phyloP scores from a whole-genome alignment of 2,329 filamentous ascomycete species.

The Fusarium sarcochroum region DNA sequence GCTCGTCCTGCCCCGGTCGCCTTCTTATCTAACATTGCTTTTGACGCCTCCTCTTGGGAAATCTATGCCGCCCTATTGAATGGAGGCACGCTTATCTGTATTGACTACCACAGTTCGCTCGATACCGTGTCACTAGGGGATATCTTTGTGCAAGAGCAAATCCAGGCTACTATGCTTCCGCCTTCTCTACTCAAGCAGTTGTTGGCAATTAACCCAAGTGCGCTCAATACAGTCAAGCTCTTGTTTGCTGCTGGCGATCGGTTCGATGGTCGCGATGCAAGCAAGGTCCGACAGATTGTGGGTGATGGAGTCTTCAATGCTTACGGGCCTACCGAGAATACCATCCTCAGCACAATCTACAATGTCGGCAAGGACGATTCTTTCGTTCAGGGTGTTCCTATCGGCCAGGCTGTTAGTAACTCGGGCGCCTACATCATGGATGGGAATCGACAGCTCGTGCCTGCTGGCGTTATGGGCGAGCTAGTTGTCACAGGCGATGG shows the following conservation, averaged over 20 bases:
- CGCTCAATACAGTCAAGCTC: no score
- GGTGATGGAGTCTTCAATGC: conserved; percentile 1
- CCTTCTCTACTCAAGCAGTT: no score
- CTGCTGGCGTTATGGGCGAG: conserved; percentile 48
- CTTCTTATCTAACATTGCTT: conserved; percentile 16
- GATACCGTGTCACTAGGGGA: no score
- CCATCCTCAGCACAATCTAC: conserved; percentile 18
- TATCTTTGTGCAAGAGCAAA: no score
- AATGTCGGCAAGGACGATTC: not conserved
- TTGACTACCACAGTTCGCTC: no score
- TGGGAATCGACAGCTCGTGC: conserved; percentile 37
- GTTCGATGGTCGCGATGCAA: no score
- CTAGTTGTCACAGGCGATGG: conserved; percentile 48
- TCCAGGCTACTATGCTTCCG: no score
- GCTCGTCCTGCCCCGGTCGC: no score
- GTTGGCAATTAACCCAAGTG: no score
- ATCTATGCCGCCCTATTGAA: conserved; percentile 10
- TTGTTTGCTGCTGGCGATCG: no score
- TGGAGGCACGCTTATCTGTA: not conserved
- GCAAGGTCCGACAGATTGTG: no score
- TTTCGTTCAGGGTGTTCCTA: conserved; percentile 33
- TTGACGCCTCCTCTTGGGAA: conserved; percentile 27
- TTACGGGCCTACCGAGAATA: conserved; percentile 28
- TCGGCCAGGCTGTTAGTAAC: conserved; percentile 35
- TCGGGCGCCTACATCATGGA: conserved; percentile 40